phyloP scores from a whole-genome alignment of 1,139 yeast species.

The Scheffersomyces segobiensis region DNA sequence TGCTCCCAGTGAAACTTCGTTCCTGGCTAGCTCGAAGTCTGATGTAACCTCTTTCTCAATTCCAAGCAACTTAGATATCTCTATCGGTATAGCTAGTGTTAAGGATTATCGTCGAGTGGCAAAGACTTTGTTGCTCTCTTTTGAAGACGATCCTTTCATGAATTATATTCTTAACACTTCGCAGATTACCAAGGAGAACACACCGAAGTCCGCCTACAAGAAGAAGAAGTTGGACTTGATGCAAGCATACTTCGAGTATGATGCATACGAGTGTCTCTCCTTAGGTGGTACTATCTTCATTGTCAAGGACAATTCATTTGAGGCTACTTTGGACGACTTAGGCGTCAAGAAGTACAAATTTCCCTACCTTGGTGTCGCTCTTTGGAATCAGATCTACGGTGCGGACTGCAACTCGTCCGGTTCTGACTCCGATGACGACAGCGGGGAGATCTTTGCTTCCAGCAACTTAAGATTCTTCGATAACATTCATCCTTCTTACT shows the following conservation, averaged over 20 bases:
- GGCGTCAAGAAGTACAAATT: constrained; percentile 17
- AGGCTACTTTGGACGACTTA: constrained; percentile 28
- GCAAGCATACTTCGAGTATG: constrained; percentile 37
- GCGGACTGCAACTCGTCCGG: constrained; percentile 12
- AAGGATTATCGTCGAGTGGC: constrained; percentile 42
- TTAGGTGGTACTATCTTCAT: constrained; percentile 34
- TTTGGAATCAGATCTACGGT: constrained; percentile 37
- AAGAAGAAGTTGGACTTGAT: constrained; percentile 35
- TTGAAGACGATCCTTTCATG: constrained; percentile 43
- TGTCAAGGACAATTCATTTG: constrained; percentile 31
- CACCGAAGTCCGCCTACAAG: constrained; percentile 16
- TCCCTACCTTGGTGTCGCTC: constrained; percentile 38
- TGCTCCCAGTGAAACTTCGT: neutral
- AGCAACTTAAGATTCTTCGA: constrained; percentile 19
- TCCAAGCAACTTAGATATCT: constrained; percentile 25
- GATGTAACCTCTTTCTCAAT: constrained; percentile 11
- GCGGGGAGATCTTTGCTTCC: constrained; percentile 13
- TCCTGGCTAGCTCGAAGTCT: constrained; percentile 1
- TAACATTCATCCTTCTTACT: constrained; percentile 27
- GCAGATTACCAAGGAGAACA: constrained; percentile 19
- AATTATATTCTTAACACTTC: constrained; percentile 39
- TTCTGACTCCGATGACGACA: constrained; percentile 13
- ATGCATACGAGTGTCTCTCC: constrained; percentile 36
- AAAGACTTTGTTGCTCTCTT: constrained; percentile 37
- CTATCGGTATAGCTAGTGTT: constrained; percentile 30